phyloP scores from a whole-genome alignment of 23 red algal species.

The Pyropia haitanensis region DNA sequence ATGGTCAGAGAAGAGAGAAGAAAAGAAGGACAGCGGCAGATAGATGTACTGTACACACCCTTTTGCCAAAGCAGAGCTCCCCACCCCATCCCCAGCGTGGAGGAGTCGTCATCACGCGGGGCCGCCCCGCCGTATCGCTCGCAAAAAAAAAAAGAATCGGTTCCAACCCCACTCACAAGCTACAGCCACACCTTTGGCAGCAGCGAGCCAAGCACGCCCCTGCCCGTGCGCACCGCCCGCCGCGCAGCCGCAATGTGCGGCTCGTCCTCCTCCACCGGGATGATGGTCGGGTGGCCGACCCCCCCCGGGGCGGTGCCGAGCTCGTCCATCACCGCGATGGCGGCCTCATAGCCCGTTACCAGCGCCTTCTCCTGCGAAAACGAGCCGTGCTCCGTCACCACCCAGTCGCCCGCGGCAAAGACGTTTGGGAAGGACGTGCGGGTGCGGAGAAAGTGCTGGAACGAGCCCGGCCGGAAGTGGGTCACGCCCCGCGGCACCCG shows the following conservation, averaged over 20 bases:
- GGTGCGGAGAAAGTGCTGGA: constrained; percentile 34
- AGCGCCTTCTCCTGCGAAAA: constrained; percentile 82
- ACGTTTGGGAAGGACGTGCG: constrained; percentile 54
- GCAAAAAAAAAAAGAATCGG: too few species aligned
- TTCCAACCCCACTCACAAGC: too few species aligned
- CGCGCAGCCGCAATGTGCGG: constrained; percentile 30
- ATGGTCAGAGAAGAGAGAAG: too few species aligned
- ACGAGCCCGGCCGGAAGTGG: constrained; percentile 72
- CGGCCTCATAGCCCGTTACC: constrained; percentile 72
- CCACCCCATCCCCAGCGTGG: too few species aligned
- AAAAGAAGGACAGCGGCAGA: too few species aligned
- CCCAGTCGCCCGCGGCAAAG: constrained; percentile 33
- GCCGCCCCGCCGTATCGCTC: too few species aligned
- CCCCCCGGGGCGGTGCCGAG: constrained; percentile 10
- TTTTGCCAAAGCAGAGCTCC: too few species aligned
- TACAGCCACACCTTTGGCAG: too few species aligned
- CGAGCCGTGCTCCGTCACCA: constrained; percentile 54
- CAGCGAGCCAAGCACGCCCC: too few species aligned
- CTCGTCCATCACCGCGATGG: constrained; percentile 55
- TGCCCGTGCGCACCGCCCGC: background rate
- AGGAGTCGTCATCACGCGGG: too few species aligned
- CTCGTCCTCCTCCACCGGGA: constrained; percentile 59
- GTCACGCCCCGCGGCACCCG: constrained; percentile 59
- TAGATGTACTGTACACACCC: too few species aligned
- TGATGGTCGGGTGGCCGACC: constrained; percentile 21